phyloP scores from a whole-genome alignment of 331 rosid genomes.

The Malus hybrid region DNA sequence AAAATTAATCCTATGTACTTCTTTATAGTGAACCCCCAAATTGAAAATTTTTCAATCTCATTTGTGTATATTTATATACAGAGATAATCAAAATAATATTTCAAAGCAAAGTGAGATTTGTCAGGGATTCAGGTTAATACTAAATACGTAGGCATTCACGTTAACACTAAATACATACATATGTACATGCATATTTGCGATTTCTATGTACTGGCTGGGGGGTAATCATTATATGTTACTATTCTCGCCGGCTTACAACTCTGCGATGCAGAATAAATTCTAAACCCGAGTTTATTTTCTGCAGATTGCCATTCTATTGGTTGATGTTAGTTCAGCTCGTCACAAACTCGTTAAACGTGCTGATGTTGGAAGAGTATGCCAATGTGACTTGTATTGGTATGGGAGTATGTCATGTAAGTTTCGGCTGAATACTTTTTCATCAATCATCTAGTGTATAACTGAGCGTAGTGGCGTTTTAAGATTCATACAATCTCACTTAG shows the following conservation, averaged over 20 bases:
- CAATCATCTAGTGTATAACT: not conserved
- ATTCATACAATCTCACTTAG: too few species aligned
- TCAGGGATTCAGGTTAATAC: not conserved
- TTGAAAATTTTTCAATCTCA: too few species aligned
- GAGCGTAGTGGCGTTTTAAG: too few species aligned
- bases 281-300: constrained; percentile 9
- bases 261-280: constrained; percentile 1
- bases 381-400: not conserved
- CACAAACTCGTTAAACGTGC: constrained; percentile 77
- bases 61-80: not conserved
- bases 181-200: not conserved
- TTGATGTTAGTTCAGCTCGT: constrained; percentile 69
- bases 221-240: not conserved
- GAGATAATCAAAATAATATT: not conserved
- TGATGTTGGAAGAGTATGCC: constrained; percentile 28
- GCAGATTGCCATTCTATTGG: constrained; percentile 66
- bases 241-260: constrained; percentile 2
- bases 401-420: not conserved
- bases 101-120: not conserved
- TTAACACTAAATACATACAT: not conserved
- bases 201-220: not conserved
- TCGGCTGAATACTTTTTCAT: not conserved
- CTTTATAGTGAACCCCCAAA: not conserved
- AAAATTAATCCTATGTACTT: not conserved
- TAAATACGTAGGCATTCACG: not conserved